These are phyloP conservation scores for Fusarium gaditjirri DNA, from an alignment of 2,329 filamentous ascomycete species.

Conservation along the genomic window DNA sequence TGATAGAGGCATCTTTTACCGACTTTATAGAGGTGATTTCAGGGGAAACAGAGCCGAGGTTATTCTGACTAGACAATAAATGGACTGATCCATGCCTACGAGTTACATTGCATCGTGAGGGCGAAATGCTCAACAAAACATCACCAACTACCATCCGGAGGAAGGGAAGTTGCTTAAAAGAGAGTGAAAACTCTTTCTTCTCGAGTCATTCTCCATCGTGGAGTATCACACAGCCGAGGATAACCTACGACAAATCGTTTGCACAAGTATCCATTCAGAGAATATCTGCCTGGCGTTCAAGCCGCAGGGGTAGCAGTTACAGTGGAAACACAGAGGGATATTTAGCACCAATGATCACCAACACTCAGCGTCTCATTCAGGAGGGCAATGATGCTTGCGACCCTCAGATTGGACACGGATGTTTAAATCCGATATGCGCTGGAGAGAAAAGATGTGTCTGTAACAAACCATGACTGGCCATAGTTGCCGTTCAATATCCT, in stretches of 20 bases:
- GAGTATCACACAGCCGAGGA: constrained; percentile 32
- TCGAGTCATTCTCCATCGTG: constrained; percentile 1
- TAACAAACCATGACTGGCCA: constrained; percentile 2
- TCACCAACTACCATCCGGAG: constrained; percentile 20
- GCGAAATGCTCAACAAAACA: constrained; percentile 9
- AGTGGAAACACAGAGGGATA: constrained; percentile 9
- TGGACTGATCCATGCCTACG: not conserved
- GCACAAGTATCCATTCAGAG: not conserved
- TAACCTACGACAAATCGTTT: constrained; percentile 19
- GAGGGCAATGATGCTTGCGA: constrained; percentile 5
- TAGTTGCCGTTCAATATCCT: constrained; percentile 18
- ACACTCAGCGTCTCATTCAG: not conserved
- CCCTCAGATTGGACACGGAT: constrained; percentile 19
- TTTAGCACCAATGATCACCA: not conserved
- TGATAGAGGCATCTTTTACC: not conserved
- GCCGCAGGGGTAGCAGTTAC: constrained; percentile 13
- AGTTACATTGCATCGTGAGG: constrained; percentile 19
- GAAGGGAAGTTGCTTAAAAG: constrained; percentile 37
- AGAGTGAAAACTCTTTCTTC: constrained; percentile 10
- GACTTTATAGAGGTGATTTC: not conserved
- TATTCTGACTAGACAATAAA: not conserved
- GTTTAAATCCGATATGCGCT: constrained; percentile 32
- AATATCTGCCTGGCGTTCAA: constrained; percentile 6
- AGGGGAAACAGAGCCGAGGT: constrained; percentile 29
- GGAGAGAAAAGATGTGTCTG: constrained; percentile 8